Base-by-base conservation (phyloP, 1,284 basidiomycete genomes). In the Ustilago bromivora region DNA sequence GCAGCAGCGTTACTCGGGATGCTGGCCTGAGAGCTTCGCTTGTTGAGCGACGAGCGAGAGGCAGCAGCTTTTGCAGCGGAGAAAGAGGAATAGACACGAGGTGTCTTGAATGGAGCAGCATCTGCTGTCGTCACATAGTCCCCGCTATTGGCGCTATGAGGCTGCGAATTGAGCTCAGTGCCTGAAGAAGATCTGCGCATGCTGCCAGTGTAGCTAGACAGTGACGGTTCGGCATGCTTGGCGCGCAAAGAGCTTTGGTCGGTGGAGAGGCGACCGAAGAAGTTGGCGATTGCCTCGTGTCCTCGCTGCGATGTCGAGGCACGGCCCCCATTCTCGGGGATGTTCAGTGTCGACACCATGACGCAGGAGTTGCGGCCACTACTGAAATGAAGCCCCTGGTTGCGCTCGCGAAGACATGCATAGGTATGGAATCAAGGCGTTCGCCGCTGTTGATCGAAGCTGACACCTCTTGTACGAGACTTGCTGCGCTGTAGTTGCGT, bases 21-120 rank as follows among this genome's bases (percentile, higher is more conserved):
- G 49, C 61, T 67, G 3, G 64, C 36, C 41, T 67, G 63, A 40
- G 74, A 71, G 17, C 32, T 10, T 23, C 66, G 35, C 28, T 77
- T 66, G 61, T 70, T 67, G 34, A 77, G 63, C 17, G 75, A 77
- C 4, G 75, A 77, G 15, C 70, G 66, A 6, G 75, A 77, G 2
- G 75, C 75, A 10, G 75, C 75, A 11, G 70, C 75, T 10, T 64
- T 71, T n/a, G 75, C 75, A 9, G 66, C 70, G 32, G 59, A 66
- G 60, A 77, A 77, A 1, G 70, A 73, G 10, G 51, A 67, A 49
- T 73, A 73, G 35, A 77, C 53, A 6, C 69, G 69, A 31, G 74
- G 74, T 31, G 65, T 38, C 31, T 52, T 71, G 9, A 60, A 32
- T 5, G 53, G 46, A 34, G 57, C 36, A 19, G 49, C 34, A 5